These are phyloP conservation scores for Trichophyton benhamiae DNA, from an alignment of 2,329 filamentous ascomycete species.

Conservation along the genomic window DNA sequence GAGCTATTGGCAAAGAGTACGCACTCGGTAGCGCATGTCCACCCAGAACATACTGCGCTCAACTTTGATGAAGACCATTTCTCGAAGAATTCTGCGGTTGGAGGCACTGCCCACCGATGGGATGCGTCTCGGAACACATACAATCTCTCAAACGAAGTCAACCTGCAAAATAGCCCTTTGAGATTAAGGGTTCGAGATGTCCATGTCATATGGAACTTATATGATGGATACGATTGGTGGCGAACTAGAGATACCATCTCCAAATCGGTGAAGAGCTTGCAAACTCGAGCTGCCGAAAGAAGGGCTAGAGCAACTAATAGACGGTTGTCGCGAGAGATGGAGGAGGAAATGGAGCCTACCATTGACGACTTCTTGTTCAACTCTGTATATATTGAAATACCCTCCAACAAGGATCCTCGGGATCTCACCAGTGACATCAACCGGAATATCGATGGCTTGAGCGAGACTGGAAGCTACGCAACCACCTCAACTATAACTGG, in stretches of 20 bases:
- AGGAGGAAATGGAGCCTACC: slow-evolving; percentile 64
- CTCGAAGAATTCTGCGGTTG: slow-evolving; percentile 46
- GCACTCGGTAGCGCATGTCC: slow-evolving; percentile 42
- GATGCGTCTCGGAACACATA: slow-evolving; percentile 66
- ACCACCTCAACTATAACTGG: slow-evolving; percentile 48
- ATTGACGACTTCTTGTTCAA: slow-evolving; percentile 97
- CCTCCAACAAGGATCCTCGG: slow-evolving; percentile 69
- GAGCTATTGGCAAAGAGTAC: slow-evolving; percentile 18
- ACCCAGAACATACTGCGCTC: slow-evolving; percentile 49
- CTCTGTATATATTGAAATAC: slow-evolving; percentile 93
- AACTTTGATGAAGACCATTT: slow-evolving; percentile 71
- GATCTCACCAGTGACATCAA: slow-evolving; percentile 79
- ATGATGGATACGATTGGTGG: slow-evolving; percentile 95
- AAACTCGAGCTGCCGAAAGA: slow-evolving; percentile 67
- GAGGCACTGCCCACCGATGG: slow-evolving; percentile 64
- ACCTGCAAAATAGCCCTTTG: slow-evolving; percentile 56
- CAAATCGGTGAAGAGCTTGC: slow-evolving; percentile 77
- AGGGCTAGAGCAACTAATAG: slow-evolving; percentile 47
- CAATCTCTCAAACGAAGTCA: slow-evolving; percentile 49
- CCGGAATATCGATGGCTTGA: slow-evolving; percentile 71
- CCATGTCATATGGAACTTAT: slow-evolving; percentile 93
- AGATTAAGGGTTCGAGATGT: slow-evolving; percentile 71
- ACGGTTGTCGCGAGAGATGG: slow-evolving; percentile 44
- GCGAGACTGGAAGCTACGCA: slow-evolving; percentile 80
- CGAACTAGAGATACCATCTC: slow-evolving; percentile 74